Evolutionary conservation across 2,329 filamentous ascomycete species (phyloP), one percentile per base, ranked within the genome.

Genomic region (Alternaria tenuissima): DNA sequence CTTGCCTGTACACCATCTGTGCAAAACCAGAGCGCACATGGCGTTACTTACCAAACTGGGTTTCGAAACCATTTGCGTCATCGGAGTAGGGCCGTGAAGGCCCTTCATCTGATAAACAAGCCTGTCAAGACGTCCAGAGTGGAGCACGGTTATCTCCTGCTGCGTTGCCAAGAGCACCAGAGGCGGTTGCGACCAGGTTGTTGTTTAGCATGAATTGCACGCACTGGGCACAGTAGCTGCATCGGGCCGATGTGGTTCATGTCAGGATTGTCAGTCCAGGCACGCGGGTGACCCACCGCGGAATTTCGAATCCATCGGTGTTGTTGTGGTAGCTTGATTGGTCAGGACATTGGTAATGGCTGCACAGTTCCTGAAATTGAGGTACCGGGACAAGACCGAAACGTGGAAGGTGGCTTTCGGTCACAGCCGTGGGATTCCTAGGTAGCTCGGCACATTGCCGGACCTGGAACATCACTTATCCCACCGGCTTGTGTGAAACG

Each of bases 241-340:
- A 62, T 62, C 62, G 62, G 62, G 34, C 62, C 59, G 62, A 64
- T 48, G 36, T 30, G 26, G 43, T 32, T 59, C 24, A 49, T 64
- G 52, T 56, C 52, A 62, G 59, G 59, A 46, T 44, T 55, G 39
- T 47, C 34, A 51, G 12, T 59, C 48, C 56, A 59, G 56, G 52
- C 56, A 53, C 34, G 39, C 49, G 55, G 51, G 41, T 47, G 54
- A 53, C 51, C 47, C 51, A 55, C 55, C 1, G 22, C 51, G 32
- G 36, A 44, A 55, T 53, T 24, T 11, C 30, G 18, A 32, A 28
- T 42, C 52, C 34, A 52, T 57, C 46, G 32, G 46, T 48, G 39
- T 39, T 38, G 38, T 41, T 16, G 26, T 30, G 24, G 39, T 18
- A 12, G 18, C n/a, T 32, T 60, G 46, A 60, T 60, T 60, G 46